Evolutionary conservation across 169 alveolate genomes (phyloP).

Genomic region (Cryptosporidium felis): DNA sequence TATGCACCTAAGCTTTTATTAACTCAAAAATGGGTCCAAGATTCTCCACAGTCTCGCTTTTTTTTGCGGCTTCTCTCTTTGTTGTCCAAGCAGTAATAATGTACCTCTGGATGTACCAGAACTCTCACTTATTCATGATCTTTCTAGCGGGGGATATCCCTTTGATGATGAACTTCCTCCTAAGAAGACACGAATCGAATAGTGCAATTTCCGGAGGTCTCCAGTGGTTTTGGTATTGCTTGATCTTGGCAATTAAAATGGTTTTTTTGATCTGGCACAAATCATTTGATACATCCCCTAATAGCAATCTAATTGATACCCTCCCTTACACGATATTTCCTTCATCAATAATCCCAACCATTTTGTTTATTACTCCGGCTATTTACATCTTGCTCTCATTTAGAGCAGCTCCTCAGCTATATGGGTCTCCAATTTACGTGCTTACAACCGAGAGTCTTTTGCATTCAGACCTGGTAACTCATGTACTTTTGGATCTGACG

Average conservation of each 20-base stretch:
- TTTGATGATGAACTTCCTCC: conserved; percentile 34
- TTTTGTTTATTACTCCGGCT: conserved; percentile 67
- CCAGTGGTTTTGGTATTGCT: conserved; percentile 71
- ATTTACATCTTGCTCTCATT: conserved; percentile 74
- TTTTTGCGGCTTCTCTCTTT: conserved; percentile 65
- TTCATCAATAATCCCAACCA: conserved; percentile 59
- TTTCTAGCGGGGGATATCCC: conserved; percentile 49
- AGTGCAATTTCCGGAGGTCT: conserved; percentile 72
- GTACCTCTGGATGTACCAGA: conserved; percentile 67
- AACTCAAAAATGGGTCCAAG: conserved; percentile 17
- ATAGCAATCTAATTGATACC: neutral
- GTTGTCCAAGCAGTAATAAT: conserved; percentile 55
- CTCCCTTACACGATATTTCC: conserved; percentile 59
- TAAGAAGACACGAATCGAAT: conserved; percentile 59
- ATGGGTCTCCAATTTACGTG: conserved; percentile 70
- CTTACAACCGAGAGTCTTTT: conserved; percentile 74
- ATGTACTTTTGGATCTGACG: conserved; percentile 73
- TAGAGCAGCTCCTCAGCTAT: conserved; percentile 73
- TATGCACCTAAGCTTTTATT: no score
- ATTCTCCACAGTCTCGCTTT: conserved; percentile 37
- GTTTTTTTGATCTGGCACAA: conserved; percentile 65
- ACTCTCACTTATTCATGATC: conserved; percentile 18
- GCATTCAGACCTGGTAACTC: conserved; percentile 75
- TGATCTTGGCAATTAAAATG: conserved; percentile 46
- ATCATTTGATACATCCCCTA: conserved; percentile 14